Percentiles rank a stretch among this genome's conserved stretches.
Evolutionary conservation across 257 asterid genomes (phyloP).

Genomic region (Fraxinus anomala): DNA sequence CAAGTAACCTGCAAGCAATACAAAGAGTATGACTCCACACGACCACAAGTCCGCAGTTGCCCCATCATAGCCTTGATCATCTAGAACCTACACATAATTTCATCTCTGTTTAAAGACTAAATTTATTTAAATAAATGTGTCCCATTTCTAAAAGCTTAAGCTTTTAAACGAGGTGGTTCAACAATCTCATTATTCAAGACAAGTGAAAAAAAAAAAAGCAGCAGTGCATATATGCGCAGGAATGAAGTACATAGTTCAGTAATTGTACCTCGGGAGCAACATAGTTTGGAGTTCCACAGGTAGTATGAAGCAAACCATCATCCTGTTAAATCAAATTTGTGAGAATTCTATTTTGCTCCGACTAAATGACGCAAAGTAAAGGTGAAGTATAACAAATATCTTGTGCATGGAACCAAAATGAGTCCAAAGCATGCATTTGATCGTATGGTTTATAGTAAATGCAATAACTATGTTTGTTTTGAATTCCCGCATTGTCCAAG

Average conservation of each 20-base stretch:
- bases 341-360: not conserved
- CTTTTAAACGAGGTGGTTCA: not conserved
- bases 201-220: not conserved
- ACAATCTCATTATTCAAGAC: slow-evolving; percentile 10
- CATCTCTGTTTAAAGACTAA: not conserved
- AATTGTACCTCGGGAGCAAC: slow-evolving; percentile 90
- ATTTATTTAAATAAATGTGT: not conserved
- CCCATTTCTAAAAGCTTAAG: not conserved
- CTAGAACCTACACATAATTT: slow-evolving; percentile 59
- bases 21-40: slow-evolving; percentile 93
- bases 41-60: slow-evolving; percentile 98
- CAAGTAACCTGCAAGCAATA: slow-evolving; percentile 96
- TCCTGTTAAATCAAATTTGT: slow-evolving; percentile 50
- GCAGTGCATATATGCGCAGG: slow-evolving; percentile 2
- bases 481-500: not conserved
- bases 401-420: not conserved
- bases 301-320: slow-evolving; percentile 91
- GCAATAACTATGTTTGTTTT: not conserved
- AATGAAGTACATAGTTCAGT: not conserved
- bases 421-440: not conserved
- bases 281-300: slow-evolving; percentile 96
- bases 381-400: not conserved
- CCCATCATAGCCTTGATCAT: slow-evolving; percentile 93
- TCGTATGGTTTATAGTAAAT: not conserved
- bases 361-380: not conserved